Base-by-base conservation (phyloP, 768 basidiomycete species). In the Boletus tomentosulus region DNA sequence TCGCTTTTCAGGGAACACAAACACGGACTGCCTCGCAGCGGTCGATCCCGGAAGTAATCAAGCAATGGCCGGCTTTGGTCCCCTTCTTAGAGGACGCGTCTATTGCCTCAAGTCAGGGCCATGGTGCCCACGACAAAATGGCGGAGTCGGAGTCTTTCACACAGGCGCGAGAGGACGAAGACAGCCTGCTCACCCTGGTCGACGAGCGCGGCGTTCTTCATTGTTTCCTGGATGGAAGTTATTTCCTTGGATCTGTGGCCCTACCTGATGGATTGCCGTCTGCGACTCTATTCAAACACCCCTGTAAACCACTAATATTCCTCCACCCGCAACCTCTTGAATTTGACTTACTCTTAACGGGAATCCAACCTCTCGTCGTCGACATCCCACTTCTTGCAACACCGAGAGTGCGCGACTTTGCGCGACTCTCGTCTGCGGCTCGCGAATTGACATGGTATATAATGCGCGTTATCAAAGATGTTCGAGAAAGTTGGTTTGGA, bases 1-100 rank as follows among this genome's bases (percentile, higher is more conserved):
- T 92, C 66, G 85, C 87, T 38, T 90, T 91, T 64, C 86, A 89
- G 71, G 84, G 83, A 37, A 80, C 82, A 10, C 81, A 84, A 51
- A 81, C 79, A 13, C 79, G 76, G 43, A 57, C 74, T 31, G 66
- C 66, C 27, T 68, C 71, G 41, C 77, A 77, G 60, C 67, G 74
- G 24, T 68, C 73, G 6, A 66, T 80, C 19, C 88, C 89, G n/a
- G 70, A 76, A 42, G 69, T 82, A 37, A 86, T 92, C 49, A 74
- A 75, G 22, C 65, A 72, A 30, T 92, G 91, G 89, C 89, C 91
- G 8, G 78, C 79, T 7, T 73, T 92, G 28, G 75, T 79, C 16
- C 62, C 76, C 9, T 80, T 83, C 63, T 76, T 73, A 35, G 66
- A 78, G 15, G 71, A 79, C 28, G 83, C 87, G 39, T 89, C 87